phyloP scores from a whole-genome alignment of 306 rosid species.

The Nissolia schottii region DNA sequence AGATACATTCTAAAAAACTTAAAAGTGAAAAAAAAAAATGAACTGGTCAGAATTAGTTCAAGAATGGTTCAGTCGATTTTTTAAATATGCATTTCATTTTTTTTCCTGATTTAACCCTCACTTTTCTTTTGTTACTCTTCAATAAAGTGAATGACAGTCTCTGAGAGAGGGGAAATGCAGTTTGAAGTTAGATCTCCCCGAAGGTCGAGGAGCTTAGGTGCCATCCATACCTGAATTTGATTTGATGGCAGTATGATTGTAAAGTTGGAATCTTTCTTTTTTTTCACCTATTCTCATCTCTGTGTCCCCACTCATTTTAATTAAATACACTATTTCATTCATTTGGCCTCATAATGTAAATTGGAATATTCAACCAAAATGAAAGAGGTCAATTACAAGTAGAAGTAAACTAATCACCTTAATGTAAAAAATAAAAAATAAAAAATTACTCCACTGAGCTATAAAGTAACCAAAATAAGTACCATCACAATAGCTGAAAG shows the following conservation, averaged over 20 bases:
- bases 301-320: constrained; percentile 3
- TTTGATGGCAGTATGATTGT: constrained; percentile 19
- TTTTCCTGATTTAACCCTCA: not conserved
- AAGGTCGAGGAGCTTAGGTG: constrained; percentile 10
- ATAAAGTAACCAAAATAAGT: not conserved
- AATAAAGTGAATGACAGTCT: not conserved
- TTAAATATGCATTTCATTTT: no score
- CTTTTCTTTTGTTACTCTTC: not conserved
- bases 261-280: constrained; percentile 18
- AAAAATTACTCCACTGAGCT: not conserved
- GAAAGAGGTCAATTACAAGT: not conserved
- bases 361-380: not conserved
- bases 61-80: no score
- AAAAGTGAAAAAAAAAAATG: no score
- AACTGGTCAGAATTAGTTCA: no score
- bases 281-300: no score
- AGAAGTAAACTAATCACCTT: not conserved
- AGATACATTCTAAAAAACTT: no score
- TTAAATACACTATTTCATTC: not conserved
- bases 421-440: not conserved
- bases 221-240: constrained; percentile 20
- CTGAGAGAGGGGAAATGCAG: not conserved
- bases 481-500: not conserved
- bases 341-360: not conserved
- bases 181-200: constrained; percentile 13